phyloP scores from a whole-genome alignment of 805 yeast genomes.

The Candida manassasensis region DNA sequence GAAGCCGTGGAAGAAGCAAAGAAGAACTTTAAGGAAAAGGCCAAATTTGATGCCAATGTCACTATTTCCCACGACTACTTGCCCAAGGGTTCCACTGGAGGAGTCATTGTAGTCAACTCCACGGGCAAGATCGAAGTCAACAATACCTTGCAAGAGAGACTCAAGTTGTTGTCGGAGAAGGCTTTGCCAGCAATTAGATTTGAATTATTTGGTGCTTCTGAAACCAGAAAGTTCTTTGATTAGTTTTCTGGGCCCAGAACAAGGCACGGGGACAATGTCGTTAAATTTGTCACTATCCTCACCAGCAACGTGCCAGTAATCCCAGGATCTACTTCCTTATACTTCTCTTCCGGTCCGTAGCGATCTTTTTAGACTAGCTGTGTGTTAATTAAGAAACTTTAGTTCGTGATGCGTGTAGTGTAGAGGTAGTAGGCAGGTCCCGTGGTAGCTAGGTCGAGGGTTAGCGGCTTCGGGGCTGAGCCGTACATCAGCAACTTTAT shows the following conservation, averaged over 20 bases:
- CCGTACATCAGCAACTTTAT: no score
- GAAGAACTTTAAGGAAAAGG: slow-evolving; percentile 55
- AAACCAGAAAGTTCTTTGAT: slow-evolving; percentile 86
- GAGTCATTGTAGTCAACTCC: slow-evolving; percentile 67
- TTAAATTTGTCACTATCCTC: no score
- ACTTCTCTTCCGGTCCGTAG: not conserved
- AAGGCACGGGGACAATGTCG: no score
- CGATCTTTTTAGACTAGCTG: slow-evolving; percentile 1
- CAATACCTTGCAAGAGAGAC: slow-evolving; percentile 93
- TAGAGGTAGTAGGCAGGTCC: no score
- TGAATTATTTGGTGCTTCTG: slow-evolving; percentile 82
- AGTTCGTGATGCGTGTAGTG: no score
- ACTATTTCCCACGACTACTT: slow-evolving; percentile 57
- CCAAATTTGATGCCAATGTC: slow-evolving; percentile 54
- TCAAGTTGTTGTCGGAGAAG: slow-evolving; percentile 72
- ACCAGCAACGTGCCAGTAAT: no score
- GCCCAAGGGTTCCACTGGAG: slow-evolving; percentile 72
- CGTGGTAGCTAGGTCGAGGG: no score
- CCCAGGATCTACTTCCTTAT: no score
- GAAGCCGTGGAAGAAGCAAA: slow-evolving; percentile 60
- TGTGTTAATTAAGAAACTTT: not conserved
- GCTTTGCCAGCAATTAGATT: slow-evolving; percentile 90
- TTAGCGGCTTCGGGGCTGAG: no score
- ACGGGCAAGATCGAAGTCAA: slow-evolving; percentile 82
- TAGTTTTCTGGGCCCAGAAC: slow-evolving; percentile 25